phyloP scores from a whole-genome alignment of 1,284 basidiomycete species.

The Mycena sp. region DNA sequence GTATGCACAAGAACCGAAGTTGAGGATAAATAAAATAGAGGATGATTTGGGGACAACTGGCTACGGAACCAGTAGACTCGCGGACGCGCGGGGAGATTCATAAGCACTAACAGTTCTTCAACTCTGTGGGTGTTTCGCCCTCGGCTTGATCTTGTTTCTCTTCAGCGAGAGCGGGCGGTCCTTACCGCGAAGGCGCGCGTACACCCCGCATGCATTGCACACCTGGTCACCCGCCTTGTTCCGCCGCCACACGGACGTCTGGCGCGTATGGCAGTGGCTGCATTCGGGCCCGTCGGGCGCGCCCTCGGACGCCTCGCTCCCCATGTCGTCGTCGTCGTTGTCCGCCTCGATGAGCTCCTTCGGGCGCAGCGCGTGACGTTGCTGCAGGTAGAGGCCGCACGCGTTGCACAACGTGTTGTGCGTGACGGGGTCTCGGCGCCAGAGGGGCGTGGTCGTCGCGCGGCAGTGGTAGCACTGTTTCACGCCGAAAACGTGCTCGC shows the following conservation, averaged over 20 bases:
- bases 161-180: conserved; percentile 17
- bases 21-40: no score
- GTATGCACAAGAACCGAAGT: no score
- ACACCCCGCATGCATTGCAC: conserved; percentile 26
- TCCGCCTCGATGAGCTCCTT: conserved; percentile 17
- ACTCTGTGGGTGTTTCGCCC: neutral
- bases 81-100: no score
- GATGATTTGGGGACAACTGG: no score
- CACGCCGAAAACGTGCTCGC: neutral
- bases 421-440: conserved; percentile 17
- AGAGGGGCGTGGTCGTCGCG: conserved; percentile 6
- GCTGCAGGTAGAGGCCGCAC: conserved; percentile 19
- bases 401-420: conserved; percentile 19
- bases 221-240: conserved; percentile 12
- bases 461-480: conserved; percentile 6
- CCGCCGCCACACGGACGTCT: conserved; percentile 18
- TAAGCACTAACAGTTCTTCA: no score
- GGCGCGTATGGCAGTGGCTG: conserved; percentile 19
- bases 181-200: conserved; percentile 12
- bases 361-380: conserved; percentile 6
- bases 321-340: neutral
- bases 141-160: conserved; percentile 17
- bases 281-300: conserved; percentile 2
- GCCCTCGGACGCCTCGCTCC: neutral
- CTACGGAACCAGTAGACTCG: no score